A percentile compares a stretch with the other conserved stretches of the same genome.
These are phyloP conservation scores for Millerago galiae DNA, from an alignment of 805 yeast species.

Conservation along the genomic window DNA sequence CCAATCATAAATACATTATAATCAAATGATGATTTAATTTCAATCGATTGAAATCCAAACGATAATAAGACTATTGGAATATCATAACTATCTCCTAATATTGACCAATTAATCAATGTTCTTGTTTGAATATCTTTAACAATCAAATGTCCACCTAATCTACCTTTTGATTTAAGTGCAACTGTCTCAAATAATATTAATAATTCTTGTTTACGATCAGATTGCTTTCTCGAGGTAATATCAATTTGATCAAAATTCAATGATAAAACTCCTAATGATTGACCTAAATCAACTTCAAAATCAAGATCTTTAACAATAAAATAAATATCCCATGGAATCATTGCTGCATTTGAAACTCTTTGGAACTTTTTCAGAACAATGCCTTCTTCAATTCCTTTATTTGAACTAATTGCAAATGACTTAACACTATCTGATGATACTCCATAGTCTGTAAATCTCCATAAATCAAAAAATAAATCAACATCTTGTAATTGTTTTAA, in stretches of 20 bases:
- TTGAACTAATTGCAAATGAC: constrained; percentile 11
- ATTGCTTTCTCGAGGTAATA: constrained; percentile 60
- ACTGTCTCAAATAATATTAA: constrained; percentile 52
- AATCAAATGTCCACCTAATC: constrained; percentile 67
- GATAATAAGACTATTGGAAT: constrained; percentile 66
- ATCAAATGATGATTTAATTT: constrained; percentile 67
- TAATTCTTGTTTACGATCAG: constrained; percentile 67
- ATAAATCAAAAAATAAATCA: constrained; percentile 73
- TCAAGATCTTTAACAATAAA: constrained; percentile 45
- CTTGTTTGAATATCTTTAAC: constrained; percentile 45
- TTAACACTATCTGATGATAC: constrained; percentile 16
- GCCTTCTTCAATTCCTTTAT: constrained; percentile 8
- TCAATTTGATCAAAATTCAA: constrained; percentile 54
- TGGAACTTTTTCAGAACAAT: constrained; percentile 39
- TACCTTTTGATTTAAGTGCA: constrained; percentile 56
- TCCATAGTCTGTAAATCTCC: constrained; percentile 35
- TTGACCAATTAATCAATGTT: constrained; percentile 69
- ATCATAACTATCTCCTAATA: constrained; percentile 35
- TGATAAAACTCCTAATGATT: constrained; percentile 64
- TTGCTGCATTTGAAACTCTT: constrained; percentile 53
- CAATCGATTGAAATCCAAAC: constrained; percentile 48
- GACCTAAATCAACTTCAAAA: constrained; percentile 71
- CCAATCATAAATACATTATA: constrained; percentile 77
- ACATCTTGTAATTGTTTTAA: constrained; percentile 84
- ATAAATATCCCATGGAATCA: constrained; percentile 71